Conservation (phyloP, 106 monocot species). For the Apostasia shenzhenica region DNA sequence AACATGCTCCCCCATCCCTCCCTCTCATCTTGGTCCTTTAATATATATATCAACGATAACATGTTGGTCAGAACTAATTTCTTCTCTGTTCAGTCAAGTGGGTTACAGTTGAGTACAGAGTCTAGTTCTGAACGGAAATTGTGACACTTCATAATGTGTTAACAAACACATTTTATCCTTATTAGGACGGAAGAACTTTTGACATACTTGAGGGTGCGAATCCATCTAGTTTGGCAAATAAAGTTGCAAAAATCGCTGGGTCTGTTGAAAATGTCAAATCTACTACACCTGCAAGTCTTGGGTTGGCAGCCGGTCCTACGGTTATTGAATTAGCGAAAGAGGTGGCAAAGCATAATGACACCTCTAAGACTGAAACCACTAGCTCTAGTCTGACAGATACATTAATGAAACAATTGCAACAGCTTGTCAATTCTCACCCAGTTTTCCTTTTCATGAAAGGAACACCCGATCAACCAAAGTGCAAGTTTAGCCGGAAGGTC, state of each 20-base stretch:
- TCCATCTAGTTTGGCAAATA: constrained; percentile 80
- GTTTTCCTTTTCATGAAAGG: constrained; percentile 97
- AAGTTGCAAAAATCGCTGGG: constrained; percentile 75
- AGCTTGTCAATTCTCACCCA: constrained; percentile 60
- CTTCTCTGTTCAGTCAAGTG: too few relatives aligned
- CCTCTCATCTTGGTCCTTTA: too few relatives aligned
- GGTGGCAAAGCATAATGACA: constrained; percentile 38
- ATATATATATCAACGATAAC: too few relatives aligned
- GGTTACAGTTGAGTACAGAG: too few relatives aligned
- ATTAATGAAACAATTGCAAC: constrained; percentile 39
- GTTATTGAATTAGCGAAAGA: constrained; percentile 71
- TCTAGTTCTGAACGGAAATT: neutral
- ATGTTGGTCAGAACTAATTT: too few relatives aligned
- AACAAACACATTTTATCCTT: constrained; percentile 2
- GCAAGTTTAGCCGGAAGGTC: constrained; percentile 74
- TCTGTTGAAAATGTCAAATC: constrained; percentile 39
- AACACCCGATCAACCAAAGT: constrained; percentile 76
- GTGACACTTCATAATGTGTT: neutral
- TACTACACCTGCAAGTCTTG: constrained; percentile 86
- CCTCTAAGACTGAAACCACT: constrained; percentile 9
- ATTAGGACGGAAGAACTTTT: constrained; percentile 74
- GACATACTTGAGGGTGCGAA: constrained; percentile 88
- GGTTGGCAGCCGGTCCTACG: constrained; percentile 67
- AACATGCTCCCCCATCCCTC: too few relatives aligned
- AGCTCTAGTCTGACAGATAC: constrained; percentile 18